Evolutionary conservation across 768 basidiomycete genomes (phyloP).

Genomic region (Coprinopsis sp.): DNA sequence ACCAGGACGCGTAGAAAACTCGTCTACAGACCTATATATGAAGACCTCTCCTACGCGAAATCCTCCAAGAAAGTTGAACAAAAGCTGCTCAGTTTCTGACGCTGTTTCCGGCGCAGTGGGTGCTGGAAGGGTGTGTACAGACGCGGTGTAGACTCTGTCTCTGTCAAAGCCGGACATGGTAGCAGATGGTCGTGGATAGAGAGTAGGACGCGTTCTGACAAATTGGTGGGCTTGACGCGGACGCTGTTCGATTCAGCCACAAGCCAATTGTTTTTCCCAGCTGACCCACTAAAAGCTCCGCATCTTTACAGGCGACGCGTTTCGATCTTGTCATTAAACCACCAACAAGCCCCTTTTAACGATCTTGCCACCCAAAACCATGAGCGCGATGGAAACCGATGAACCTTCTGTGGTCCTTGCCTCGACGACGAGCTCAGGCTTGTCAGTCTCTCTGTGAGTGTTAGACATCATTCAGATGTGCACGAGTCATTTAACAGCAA

Average conservation of each 20-base stretch:
- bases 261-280: slow-evolving; percentile 19
- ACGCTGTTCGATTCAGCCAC: slow-evolving; percentile 34
- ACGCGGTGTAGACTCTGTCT: slow-evolving; percentile 76
- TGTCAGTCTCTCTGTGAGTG: slow-evolving; percentile 70
- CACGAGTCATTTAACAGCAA: slow-evolving; percentile 15
- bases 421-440: slow-evolving; percentile 60
- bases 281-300: background rate
- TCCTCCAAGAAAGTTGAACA: slow-evolving; percentile 82
- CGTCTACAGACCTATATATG: slow-evolving; percentile 67
- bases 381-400: slow-evolving; percentile 74
- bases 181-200: slow-evolving; percentile 4
- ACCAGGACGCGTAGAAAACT: background rate
- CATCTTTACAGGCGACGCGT: background rate
- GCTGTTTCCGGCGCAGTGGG: slow-evolving; percentile 62
- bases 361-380: slow-evolving; percentile 15
- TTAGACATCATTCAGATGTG: background rate
- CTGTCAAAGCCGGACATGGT: slow-evolving; percentile 86
- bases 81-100: slow-evolving; percentile 73
- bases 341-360: background rate
- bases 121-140: slow-evolving; percentile 62
- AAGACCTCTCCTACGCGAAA: slow-evolving; percentile 90
- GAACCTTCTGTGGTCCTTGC: slow-evolving; percentile 72
- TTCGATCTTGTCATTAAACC: background rate
- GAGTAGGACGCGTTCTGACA: slow-evolving; percentile 8
- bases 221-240: slow-evolving; percentile 39